Base-by-base conservation (phyloP, 257 asterid genomes). In the Scutellaria baicalensis region DNA sequence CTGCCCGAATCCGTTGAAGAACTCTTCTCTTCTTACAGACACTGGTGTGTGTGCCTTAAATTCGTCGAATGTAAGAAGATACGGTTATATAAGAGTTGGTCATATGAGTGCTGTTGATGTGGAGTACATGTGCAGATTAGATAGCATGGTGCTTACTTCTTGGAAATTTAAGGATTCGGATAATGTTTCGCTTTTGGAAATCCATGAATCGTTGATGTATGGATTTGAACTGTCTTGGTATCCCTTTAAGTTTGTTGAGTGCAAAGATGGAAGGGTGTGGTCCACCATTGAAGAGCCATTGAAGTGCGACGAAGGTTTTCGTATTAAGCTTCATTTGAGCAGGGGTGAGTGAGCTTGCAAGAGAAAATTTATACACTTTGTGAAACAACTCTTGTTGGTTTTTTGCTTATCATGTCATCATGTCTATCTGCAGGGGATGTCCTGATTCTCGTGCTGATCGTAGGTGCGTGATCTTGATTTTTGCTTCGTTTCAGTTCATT, bases 201-300 rank as follows among this genome's bases (percentile, higher is more conserved):
- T 84, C 49, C 79, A 59, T 7, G 79, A 17, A 8, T 70, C 77
- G 16, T 16, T 79, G 52, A 64, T 78, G 38, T 84, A 82, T 71
- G 87, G 89, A 39, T 73, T 82, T 68, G 82, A 84, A 66, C 73
- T 81, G 3, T 72, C 82, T 0, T 84, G 81, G 83, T 75, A 4
- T 57, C 4, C 8, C 5, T 71, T 66, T 9, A 13, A 39, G 0
- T 81, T 83, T 63, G 40, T 39, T 11, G 43, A 17, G 10, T 75
- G 84, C 64, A 57, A 44, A 12, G 50, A 12, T 42, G 47, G 47
- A 27, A 27, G 47, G 47, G 47, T 7, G 47, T 42, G 47, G 9
- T 8, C 47, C 9, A 42, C 4, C 4, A 42, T 42, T 42, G 33
- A 27, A 2, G 4, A 27, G 33, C 11, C 9, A 42, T 12, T 42